phyloP scores from a whole-genome alignment of 2,329 filamentous ascomycete genomes.

The Aureobasidium sp. region DNA sequence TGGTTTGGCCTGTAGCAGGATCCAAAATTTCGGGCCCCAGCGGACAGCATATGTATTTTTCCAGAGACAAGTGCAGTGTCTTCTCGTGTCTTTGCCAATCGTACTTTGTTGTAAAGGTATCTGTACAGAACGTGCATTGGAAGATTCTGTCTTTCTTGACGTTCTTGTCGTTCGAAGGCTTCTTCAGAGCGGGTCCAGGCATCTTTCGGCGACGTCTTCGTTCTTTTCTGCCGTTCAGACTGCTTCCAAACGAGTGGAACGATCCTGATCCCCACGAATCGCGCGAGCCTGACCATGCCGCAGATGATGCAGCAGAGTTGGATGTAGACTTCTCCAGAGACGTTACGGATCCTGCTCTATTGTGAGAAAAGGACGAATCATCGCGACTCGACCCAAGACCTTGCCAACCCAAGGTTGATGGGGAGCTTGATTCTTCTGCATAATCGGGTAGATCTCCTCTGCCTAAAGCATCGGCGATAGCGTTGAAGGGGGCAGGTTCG shows the following conservation, averaged over 20 bases:
- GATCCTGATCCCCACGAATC: conserved; percentile 44
- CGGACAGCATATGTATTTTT: conserved; percentile 55
- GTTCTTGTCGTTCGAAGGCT: conserved; percentile 29
- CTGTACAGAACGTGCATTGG: conserved; percentile 51
- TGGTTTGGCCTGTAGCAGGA: conserved; percentile 46
- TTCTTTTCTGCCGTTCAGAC: conserved; percentile 47
- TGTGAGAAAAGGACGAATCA: conserved; percentile 42
- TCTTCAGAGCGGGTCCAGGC: conserved; percentile 17
- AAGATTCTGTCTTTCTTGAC: conserved; percentile 36
- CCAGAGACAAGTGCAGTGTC: conserved; percentile 57
- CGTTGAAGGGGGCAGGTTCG: conserved; percentile 56
- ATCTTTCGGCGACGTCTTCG: conserved; percentile 42
- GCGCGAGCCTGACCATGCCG: conserved; percentile 46
- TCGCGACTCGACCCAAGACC: conserved; percentile 42
- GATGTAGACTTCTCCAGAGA: conserved; percentile 42
- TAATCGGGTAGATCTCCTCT: conserved; percentile 22
- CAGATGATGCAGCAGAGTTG: conserved; percentile 41
- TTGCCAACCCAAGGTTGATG: conserved; percentile 29
- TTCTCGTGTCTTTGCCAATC: conserved; percentile 57
- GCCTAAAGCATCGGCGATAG: conserved; percentile 53
- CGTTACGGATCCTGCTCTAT: conserved; percentile 44
- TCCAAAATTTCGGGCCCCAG: conserved; percentile 48
- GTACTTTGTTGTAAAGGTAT: conserved; percentile 49
- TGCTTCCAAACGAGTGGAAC: conserved; percentile 40
- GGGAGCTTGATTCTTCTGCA: conserved; percentile 20